A percentile compares a stretch with the other conserved stretches of the same genome.
Conservation (phyloP, 345 rosid genomes). For the Eucalyptus erythrocorys region DNA sequence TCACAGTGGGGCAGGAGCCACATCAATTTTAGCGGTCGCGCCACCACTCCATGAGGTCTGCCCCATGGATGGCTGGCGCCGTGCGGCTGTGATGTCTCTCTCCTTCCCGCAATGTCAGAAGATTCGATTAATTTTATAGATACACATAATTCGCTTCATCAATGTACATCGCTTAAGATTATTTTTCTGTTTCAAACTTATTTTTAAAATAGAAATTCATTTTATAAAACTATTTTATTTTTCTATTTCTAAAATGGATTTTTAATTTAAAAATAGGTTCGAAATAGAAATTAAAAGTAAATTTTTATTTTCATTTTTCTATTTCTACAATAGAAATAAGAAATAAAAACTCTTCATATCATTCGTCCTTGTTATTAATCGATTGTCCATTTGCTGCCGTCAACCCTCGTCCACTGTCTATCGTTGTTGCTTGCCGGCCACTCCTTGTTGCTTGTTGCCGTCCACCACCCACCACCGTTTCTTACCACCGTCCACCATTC, state of each 20-base stretch:
- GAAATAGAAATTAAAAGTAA: no score
- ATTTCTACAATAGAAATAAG: no score
- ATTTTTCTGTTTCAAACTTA: accelerated
- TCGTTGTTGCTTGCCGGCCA: accelerated
- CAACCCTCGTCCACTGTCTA: accelerated
- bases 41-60: not conserved
- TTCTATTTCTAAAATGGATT: no score
- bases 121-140: not conserved
- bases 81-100: not conserved
- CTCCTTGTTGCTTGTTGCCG: no score
- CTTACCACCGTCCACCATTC: accelerated
- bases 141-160: not conserved
- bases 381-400: accelerated
- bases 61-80: not conserved
- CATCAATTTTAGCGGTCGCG: not conserved
- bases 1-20: not conserved
- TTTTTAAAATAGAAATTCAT: accelerated
- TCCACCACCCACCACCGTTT: no score
- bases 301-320: no score
- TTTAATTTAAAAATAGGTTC: no score
- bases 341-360: accelerated
- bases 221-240: no score
- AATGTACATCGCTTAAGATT: not conserved
- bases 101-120: not conserved
- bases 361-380: no score